Evolutionary conservation across 1,284 basidiomycete species (phyloP), one percentile per base, ranked within the genome.

Genomic region (Xerocomus cyaneibrunnescens): DNA sequence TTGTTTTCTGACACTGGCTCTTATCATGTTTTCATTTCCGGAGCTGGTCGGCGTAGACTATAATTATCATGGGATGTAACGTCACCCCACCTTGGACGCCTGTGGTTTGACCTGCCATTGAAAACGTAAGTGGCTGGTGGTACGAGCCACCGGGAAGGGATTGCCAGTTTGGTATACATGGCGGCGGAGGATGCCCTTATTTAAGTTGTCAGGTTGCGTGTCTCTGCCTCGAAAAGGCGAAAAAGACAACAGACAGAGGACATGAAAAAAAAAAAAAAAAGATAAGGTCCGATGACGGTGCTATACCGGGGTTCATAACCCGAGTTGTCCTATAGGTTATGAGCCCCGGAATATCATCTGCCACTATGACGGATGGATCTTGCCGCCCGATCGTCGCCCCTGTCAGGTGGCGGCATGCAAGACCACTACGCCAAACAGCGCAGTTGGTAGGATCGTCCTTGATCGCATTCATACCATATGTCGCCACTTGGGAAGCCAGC

Each of bases 1-100:
- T 41, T 49, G 51, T 59, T 48, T 48, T 50, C 54, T 42, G 35
- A 23, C 9, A 12, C 23, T 21, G 34, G 34, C 46, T 38, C 49
- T 59, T 61, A 48, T 52, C 52, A 21, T 31, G 31, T 31, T 10
- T 67, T 57, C 66, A 70, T 66, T 55, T 64, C 62, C 65, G 63
- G 48, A 51, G 48, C 39, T 57, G 47, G 59, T 54, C 38, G 27
- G 36, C 32, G 39, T 35, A 39, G 48, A 34, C 35, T 38, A 46
- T 51, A 48, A 54, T 39, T 54, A 41, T 51, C 46, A 27, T 50
- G 31, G 22, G 50, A 49, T 47, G 42, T 55, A 45, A 61, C 55
- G 50, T 56, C 38, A 57, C 40, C 19, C n/a, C 50, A 38, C 48
- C 42, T 46, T 19, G 51, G 51, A 38, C 23, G 22, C 34, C 21